Percentiles rank a stretch among this genome's conserved stretches.
These are phyloP conservation scores for Aspergillus indologenus DNA, from an alignment of 495 filamentous ascomycete species.

Conservation along the genomic window DNA sequence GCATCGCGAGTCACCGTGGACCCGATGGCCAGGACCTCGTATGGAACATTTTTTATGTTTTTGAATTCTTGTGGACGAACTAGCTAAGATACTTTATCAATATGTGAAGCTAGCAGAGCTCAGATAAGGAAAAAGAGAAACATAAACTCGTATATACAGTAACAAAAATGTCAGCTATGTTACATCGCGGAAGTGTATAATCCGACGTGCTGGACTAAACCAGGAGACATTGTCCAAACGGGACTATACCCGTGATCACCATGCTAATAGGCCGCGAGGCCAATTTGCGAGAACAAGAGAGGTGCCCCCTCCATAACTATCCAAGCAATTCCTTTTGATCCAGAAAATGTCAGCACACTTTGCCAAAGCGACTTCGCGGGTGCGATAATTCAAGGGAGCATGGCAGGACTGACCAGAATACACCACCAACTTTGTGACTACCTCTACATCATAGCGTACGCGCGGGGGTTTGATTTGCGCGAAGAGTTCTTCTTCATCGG, in stretches of 20 bases:
- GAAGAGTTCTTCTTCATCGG: slow-evolving; percentile 79
- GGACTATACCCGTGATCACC: neutral
- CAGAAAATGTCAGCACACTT: neutral
- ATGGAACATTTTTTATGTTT: too few relatives aligned
- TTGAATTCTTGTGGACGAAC: too few relatives aligned
- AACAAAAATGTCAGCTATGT: slow-evolving; percentile 11
- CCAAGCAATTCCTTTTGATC: slow-evolving; percentile 65
- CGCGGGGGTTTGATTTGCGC: slow-evolving; percentile 78
- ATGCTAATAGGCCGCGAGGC: slow-evolving; percentile 42
- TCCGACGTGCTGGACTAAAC: slow-evolving; percentile 19
- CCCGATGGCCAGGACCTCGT: too few relatives aligned
- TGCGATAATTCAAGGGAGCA: neutral
- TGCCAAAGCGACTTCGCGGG: neutral
- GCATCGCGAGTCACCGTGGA: too few relatives aligned
- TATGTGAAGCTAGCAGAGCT: neutral
- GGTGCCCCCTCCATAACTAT: slow-evolving; percentile 66
- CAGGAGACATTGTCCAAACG: neutral
- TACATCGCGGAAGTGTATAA: slow-evolving; percentile 11
- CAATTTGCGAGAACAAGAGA: slow-evolving; percentile 62
- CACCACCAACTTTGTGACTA: slow-evolving; percentile 93
- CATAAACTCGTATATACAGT: slow-evolving; percentile 14
- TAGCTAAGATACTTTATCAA: too few relatives aligned
- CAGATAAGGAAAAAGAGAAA: neutral
- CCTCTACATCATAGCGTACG: slow-evolving; percentile 94
- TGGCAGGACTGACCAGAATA: slow-evolving; percentile 72